phyloP scores from a whole-genome alignment of 2,329 filamentous ascomycete genomes.

The Penicillium brasilianum region DNA sequence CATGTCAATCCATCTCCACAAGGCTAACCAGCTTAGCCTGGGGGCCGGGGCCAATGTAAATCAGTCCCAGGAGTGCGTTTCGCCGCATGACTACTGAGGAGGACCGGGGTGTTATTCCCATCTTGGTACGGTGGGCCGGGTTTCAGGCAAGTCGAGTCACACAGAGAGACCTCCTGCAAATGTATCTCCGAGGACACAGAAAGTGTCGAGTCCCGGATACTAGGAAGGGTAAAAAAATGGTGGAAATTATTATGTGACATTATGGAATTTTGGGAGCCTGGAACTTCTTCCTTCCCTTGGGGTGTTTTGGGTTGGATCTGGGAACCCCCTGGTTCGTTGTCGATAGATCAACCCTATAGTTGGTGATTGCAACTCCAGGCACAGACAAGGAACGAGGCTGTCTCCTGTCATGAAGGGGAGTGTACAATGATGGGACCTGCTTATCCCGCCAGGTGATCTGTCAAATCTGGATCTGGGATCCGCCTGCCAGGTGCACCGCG shows the following conservation, averaged over 20 bases:
- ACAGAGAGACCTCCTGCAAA: conserved; percentile 1
- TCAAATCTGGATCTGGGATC: conserved; percentile 17
- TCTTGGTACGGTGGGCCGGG: conserved; percentile 6
- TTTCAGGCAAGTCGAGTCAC: background rate
- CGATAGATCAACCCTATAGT: conserved; percentile 2
- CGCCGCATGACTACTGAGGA: conserved; percentile 3
- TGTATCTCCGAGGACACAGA: background rate
- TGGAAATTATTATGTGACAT: background rate
- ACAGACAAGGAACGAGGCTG: background rate
- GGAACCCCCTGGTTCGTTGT: background rate
- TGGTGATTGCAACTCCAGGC: background rate
- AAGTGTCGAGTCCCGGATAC: background rate
- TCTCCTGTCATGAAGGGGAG: conserved; percentile 14
- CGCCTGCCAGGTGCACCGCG: background rate
- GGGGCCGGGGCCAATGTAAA: conserved; percentile 3
- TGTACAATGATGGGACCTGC: background rate
- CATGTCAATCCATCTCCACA: conserved; percentile 4
- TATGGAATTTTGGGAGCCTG: background rate
- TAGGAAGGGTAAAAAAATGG: background rate
- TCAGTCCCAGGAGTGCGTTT: conserved; percentile 6
- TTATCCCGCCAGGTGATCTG: conserved; percentile 22
- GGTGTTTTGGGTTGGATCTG: background rate
- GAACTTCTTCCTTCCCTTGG: background rate
- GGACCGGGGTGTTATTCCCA: conserved; percentile 10
- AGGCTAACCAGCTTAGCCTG: background rate